Base-by-base conservation (phyloP, 176 grass and related monocot species). In the Luzula sylvatica region DNA sequence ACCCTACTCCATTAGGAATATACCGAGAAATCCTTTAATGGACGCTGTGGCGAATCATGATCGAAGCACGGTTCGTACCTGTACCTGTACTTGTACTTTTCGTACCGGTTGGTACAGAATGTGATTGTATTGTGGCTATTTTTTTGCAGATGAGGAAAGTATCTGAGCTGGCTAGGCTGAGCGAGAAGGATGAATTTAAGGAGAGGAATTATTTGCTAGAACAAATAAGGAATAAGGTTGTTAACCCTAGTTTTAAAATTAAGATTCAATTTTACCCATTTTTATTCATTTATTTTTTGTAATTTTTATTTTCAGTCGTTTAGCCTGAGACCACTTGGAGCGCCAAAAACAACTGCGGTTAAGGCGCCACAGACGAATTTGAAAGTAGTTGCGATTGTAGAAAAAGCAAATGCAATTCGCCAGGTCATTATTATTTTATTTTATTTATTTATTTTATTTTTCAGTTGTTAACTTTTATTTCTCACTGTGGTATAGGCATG, bases 41-140 rank as follows among this genome's bases (percentile, higher is more conserved):
- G 93, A 87, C 20, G 86, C 93, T 77, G 93, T 98, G 48, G 82
- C 78, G 57, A 81, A 85, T 58, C 93, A 98, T 69, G 93, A 98
- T 59, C 74, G 93, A 98, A 98, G 72, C 82, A 92, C 68, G 81
- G 93, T 98, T 76, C 3, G 50, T 48, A 8, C 11, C 22, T 22
- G 20, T 26, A 35, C 45, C 24, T 61, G 27, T 60, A 4, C 0
- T 50, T 20, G 50, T 40, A 41, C 5, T 42, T 77, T 24, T 3
- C 59, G 11, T 26, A 52, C 5, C 70, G 11, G 26, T 26, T 7
- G 27, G 9, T n/a, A n/a, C n/a, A n/a, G n/a, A n/a, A n/a, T 23
- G 14, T 29, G 8, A 35, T 29, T 58, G 21, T 19, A n/a, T n/a
- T n/a, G n/a, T n/a, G n/a, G n/a, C n/a, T n/a, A n/a, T 68, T 71